A percentile compares a stretch with the other conserved stretches of the same genome.
phyloP scores from a whole-genome alignment of 768 basidiomycete genomes.

The Leccinum broughii region DNA sequence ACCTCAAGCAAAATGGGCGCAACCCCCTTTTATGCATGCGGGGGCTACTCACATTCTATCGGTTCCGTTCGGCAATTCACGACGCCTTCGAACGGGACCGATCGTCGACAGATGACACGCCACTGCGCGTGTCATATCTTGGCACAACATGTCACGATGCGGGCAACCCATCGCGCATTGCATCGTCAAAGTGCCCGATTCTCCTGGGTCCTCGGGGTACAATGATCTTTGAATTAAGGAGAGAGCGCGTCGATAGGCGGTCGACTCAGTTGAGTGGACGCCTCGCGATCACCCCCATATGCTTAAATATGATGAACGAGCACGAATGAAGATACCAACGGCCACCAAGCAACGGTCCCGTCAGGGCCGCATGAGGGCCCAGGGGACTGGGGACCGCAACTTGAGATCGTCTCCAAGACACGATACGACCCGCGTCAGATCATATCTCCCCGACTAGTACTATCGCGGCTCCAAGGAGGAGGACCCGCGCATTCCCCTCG shows the following conservation, averaged over 20 bases:
- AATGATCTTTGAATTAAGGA: neutral
- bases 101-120: neutral
- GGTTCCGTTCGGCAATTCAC: slow-evolving; percentile 68
- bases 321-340: neutral
- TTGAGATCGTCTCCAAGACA: neutral
- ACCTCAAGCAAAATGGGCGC: neutral
- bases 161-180: slow-evolving; percentile 52
- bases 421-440: neutral
- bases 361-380: neutral
- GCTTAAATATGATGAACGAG: neutral
- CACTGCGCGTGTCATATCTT: too few relatives aligned
- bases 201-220: slow-evolving; percentile 23
- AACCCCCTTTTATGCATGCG: neutral
- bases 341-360: neutral
- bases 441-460: neutral
- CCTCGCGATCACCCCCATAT: neutral
- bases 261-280: slow-evolving; percentile 9
- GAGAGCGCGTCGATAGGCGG: neutral
- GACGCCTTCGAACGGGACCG: neutral
- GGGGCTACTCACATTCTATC: slow-evolving; percentile 73
- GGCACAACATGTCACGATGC: neutral
- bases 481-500: neutral
- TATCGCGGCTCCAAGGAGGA: neutral
- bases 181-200: slow-evolving; percentile 54
- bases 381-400: neutral